Conservation (phyloP, 371 early-diverging fungal species). For the Polyrhizophydium stewartii region DNA sequence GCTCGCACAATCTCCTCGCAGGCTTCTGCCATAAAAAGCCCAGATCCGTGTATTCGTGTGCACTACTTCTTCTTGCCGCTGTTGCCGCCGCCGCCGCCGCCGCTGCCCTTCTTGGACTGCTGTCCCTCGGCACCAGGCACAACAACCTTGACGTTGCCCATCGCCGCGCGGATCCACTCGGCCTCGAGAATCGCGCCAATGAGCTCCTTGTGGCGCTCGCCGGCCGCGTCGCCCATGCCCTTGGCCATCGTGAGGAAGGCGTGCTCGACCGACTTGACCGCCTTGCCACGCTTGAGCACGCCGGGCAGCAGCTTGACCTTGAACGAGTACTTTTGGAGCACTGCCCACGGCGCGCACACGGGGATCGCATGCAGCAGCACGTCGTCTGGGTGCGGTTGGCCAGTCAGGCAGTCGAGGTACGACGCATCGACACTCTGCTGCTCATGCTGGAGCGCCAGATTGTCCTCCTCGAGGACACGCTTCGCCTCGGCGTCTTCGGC, state of each 20-base stretch:
- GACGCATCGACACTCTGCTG: slow-evolving; percentile 38
- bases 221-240: background rate
- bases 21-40: no score
- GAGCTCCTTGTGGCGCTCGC: slow-evolving; percentile 61
- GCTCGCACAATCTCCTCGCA: no score
- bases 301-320: slow-evolving; percentile 96
- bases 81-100: background rate
- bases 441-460: slow-evolving; percentile 60
- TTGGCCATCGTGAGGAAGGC: slow-evolving; percentile 21
- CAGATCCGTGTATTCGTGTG: no score
- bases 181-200: slow-evolving; percentile 80
- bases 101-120: background rate
- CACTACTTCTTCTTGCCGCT: background rate
- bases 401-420: slow-evolving; percentile 72
- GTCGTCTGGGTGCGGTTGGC: slow-evolving; percentile 75
- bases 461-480: slow-evolving; percentile 66
- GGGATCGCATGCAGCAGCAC: slow-evolving; percentile 86
- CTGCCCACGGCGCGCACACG: slow-evolving; percentile 92
- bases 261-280: slow-evolving; percentile 40
- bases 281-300: slow-evolving; percentile 94
- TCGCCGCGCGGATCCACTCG: slow-evolving; percentile 75
- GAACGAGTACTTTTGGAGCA: slow-evolving; percentile 89
- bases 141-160: slow-evolving; percentile 83
- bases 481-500: background rate
- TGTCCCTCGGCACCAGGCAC: background rate